Percentiles rank a stretch among this genome's conserved stretches.
phyloP scores from a whole-genome alignment of 176 grass and related monocot species.

The Canna indica region DNA sequence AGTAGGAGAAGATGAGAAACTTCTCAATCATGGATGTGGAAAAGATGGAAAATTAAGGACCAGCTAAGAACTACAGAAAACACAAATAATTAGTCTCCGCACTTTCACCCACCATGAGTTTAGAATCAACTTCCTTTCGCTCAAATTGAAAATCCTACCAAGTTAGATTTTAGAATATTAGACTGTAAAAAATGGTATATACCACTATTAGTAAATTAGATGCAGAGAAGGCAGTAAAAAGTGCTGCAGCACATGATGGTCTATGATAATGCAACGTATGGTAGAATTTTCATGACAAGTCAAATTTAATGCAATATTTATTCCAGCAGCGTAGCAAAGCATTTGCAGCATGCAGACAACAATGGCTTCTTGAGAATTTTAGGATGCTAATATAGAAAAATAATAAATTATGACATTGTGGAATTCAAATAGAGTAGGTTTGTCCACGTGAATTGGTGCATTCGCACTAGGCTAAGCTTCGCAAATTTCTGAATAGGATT shows the following conservation, averaged over 20 bases:
- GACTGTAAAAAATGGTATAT: no score
- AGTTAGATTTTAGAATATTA: no score
- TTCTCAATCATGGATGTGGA: background rate
- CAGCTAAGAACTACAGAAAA: background rate
- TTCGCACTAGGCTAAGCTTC: no score
- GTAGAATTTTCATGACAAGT: background rate
- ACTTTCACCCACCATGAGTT: background rate
- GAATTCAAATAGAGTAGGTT: background rate
- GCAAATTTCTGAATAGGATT: no score
- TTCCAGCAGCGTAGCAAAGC: background rate
- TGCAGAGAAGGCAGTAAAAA: background rate
- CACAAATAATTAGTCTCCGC: background rate
- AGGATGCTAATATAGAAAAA: background rate
- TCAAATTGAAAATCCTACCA: background rate
- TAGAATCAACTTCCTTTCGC: background rate
- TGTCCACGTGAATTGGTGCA: no score
- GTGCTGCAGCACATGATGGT: background rate
- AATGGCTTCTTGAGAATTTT: background rate
- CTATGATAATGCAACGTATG: background rate
- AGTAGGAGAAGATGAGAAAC: background rate
- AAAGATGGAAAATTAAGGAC: background rate
- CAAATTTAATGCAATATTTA: background rate
- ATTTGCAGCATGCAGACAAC: background rate
- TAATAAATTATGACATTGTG: background rate
- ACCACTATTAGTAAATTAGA: background rate